Base-by-base conservation (phyloP, 495 filamentous ascomycete genomes). In the Trichocladium uniseriatum region DNA sequence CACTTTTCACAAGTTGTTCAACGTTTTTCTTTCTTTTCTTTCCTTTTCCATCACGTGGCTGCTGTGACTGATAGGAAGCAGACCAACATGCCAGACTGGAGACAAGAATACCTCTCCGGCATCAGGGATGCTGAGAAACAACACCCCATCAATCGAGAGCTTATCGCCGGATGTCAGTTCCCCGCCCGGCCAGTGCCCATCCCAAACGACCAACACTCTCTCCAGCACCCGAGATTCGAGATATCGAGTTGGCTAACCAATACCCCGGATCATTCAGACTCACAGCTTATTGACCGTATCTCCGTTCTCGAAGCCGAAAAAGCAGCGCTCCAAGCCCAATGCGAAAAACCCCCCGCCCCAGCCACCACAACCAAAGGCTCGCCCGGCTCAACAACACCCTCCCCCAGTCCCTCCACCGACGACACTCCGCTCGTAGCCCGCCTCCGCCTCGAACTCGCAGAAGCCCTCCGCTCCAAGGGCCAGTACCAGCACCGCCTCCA, bases 381-480 rank as follows among this genome's bases (percentile, higher is more conserved):
- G 11, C 45, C 41, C 18, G 29, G 31, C 38, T 22, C 50, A 29
- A 15, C 38, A 47, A 31, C 51, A 28, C 39, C 62, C 19, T 39
- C 61, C 21, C 36, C 57, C 37, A 29, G 53, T 20, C 32, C 53
- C 22, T 24, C 60, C 15, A 38, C 62, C 43, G 69, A 63, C 15
- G 57, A 64, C 53, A 63, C 48, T 7, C 38, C 61, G 8, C 53
- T 66, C 35, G 56, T 77, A 6, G 64, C 74, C 15, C 70, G 75
- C 32, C 66, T 82, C 1, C 71, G 79, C 13, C 63, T 78, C 34
- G 84, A 91, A 22, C 69, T 91, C 3, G 73, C 79, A 7, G 83
- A 83, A 63, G 84, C 87, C n/a, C 79, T 90, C 41, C 82, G 84
- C 28, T 79, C 81, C 13, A 81, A 83, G 38, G 73, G 76, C 7